Base-by-base conservation (phyloP, 257 asterid genomes). In the Gardenia jasminoides region DNA sequence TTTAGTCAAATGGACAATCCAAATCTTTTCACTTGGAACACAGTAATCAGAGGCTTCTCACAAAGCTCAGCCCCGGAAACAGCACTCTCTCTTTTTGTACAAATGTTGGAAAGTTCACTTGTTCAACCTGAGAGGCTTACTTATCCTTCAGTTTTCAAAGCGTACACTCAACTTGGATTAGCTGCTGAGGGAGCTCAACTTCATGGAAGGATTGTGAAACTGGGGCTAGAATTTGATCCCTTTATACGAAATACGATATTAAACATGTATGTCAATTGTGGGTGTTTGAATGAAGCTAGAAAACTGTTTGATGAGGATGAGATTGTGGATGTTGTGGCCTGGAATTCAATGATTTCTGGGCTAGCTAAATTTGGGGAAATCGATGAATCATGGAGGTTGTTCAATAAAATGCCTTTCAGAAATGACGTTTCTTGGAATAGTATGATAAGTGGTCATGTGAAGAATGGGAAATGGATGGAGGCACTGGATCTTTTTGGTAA, bases 91-190 rank as follows among this genome's bases (percentile, higher is more conserved):
- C 84, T 90, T 0, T 93, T 93, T 48, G 73, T 90, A 79, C 84
- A 88, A 5, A 90, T 91, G 98, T 80, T 91, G 77, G 66, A 59
- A 61, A 64, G 67, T 76, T 86, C 94, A 4, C 9, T 52, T 0
- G 44, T 84, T 59, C 78, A 76, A 56, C 96, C 98, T 9, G 83
- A 76, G 0, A 82, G 71, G 46, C 96, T 86, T 31, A 93, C 93
- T 54, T 93, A 93, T 72, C 97, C 96, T 28, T 90, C 96, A 0
- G 87, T 90, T 73, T 90, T 93, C 87, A 93, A 89, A 87, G 98
- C 98, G 3, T 93, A 84, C 61, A 79, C 92, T 73, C 85, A 80
- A 71, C 88, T 90, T 26, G 93, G 96, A 0, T 30, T 88, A 1
- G 93, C 88, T 30, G 73, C 41, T 65, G 76, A 83, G 52, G 97